Evolutionary conservation across 2,329 filamentous ascomycete species (phyloP).

Genomic region (Fusarium paranaense): DNA sequence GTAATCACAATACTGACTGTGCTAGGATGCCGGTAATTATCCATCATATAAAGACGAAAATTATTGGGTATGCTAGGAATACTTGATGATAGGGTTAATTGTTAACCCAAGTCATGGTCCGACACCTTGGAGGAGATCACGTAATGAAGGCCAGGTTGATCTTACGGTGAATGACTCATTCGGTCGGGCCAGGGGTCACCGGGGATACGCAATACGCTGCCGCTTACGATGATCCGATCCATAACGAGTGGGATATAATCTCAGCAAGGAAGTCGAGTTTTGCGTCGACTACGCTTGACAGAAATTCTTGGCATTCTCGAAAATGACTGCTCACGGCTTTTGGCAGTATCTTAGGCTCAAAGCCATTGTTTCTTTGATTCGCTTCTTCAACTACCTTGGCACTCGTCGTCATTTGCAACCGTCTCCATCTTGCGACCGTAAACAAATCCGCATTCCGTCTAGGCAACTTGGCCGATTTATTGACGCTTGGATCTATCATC

Average conservation of each 20-base stretch:
- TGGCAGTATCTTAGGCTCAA: slow-evolving; percentile 33
- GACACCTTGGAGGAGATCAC: not conserved
- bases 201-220: not conserved
- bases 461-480: slow-evolving; percentile 44
- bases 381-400: slow-evolving; percentile 25
- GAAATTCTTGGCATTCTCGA: not conserved
- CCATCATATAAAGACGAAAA: not conserved
- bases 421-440: slow-evolving; percentile 24
- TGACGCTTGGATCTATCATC: slow-evolving; percentile 45
- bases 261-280: not conserved
- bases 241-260: not conserved
- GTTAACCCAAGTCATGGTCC: not conserved
- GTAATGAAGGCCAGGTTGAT: not conserved
- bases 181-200: not conserved
- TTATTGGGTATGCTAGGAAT: not conserved
- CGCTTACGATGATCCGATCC: not conserved
- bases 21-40: not conserved
- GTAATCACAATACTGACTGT: not conserved
- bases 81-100: not conserved
- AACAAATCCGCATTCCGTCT: slow-evolving; percentile 40
- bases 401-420: slow-evolving; percentile 21
- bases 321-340: slow-evolving; percentile 14
- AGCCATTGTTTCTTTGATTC: slow-evolving; percentile 18
- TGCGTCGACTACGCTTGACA: not conserved
- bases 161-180: not conserved